Percentiles rank a stretch among this genome's conserved stretches.
phyloP scores from a whole-genome alignment of 2,329 filamentous ascomycete genomes.

The Nannizziopsis barbatae region DNA sequence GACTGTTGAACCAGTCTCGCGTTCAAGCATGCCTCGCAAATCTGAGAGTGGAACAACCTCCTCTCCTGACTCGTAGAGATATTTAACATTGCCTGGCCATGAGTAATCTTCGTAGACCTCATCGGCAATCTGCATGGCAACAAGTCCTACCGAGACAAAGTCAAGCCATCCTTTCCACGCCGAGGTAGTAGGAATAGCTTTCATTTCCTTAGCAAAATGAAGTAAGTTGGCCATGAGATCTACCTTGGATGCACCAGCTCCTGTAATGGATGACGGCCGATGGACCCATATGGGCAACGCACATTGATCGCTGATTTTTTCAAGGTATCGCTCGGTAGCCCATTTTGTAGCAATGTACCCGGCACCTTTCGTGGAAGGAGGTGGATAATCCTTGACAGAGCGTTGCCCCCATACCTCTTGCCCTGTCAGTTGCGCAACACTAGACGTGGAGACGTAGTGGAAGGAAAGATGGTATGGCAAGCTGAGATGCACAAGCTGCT shows the following conservation, averaged over 20 bases:
- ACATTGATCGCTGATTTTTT: not conserved
- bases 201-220: not conserved
- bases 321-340: constrained; percentile 30
- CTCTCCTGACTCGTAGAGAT: too few species aligned
- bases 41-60: too few species aligned
- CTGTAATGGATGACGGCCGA: not conserved
- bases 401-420: not conserved
- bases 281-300: not conserved
- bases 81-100: too few species aligned
- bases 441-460: constrained; percentile 23
- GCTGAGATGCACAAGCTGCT: too few species aligned
- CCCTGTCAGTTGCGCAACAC: constrained; percentile 13
- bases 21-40: too few species aligned
- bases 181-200: too few species aligned
- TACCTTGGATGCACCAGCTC: not conserved
- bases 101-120: too few species aligned
- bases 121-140: too few species aligned
- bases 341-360: constrained; percentile 33
- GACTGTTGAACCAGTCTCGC: too few species aligned
- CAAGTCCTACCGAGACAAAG: too few species aligned
- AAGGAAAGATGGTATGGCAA: constrained; percentile 19
- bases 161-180: too few species aligned
- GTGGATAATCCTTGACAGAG: not conserved
- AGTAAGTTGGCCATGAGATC: not conserved
- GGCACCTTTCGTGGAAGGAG: constrained; percentile 20